Base-by-base conservation (phyloP, 306 rosid genomes). In the Acacia crassicarpa region DNA sequence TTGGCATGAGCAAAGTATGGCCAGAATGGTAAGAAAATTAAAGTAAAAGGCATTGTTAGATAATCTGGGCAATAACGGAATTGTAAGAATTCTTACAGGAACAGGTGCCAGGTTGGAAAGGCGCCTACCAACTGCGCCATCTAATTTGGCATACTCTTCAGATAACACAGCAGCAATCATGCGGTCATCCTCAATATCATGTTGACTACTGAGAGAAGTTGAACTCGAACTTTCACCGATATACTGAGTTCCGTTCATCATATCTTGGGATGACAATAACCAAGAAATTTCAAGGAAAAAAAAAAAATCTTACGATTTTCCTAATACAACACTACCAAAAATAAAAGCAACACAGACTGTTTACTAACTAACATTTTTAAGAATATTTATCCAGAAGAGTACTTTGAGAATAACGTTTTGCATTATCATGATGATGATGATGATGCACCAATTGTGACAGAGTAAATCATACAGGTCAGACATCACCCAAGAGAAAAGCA, bases 101-200 rank as follows among this genome's bases (percentile, higher is more conserved):
- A 91, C 79, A 76, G 98, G 92, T 40, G 91, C 95, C 48, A 91
- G 87, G 80, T 88, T 92, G 74, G 98, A 51, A 67, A 92, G 97
- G 85, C 93, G 97, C 78, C 86, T 82, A 49, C 88, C 91, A 48
- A 89, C 88, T 51, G 89, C 89, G 65, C 95, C 96, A 67, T 94
- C 97, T 77, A 92, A 84, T 22, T 92, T 83, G 63, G 98, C 96
- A 77, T 94, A 92, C 85, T 91, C 98, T 90, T 94, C 98, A 2
- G 98, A 82, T 25, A 94, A 83, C 12, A 87, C 86, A 78, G 74
- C 78, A 81, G 97, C 98, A 76, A 94, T 94, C 98, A 94, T 94
- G 75, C 82, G 84, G 72, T 94, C 98, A 87, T 94, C 94, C 70
- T 88, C 92, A 78, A 82, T 41, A 76, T 88, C 91, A 69, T 69